These are phyloP conservation scores for Crataegus laevigata DNA, from an alignment of 306 rosid genomes.

Conservation along the genomic window DNA sequence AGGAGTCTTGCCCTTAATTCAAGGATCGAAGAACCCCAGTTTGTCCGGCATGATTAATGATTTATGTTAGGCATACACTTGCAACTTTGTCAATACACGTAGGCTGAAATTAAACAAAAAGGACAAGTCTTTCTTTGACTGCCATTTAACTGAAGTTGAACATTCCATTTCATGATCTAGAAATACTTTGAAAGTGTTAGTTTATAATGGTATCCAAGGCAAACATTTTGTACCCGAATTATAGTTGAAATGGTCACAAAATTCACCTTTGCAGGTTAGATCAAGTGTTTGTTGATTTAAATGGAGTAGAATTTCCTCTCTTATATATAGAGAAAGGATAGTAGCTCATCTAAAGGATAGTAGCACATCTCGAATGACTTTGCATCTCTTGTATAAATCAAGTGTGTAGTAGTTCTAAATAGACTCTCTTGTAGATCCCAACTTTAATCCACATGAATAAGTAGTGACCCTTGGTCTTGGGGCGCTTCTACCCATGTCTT, in stretches of 20 bases:
- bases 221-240: not conserved
- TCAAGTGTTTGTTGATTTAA: too few species aligned
- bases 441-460: not conserved
- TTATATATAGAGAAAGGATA: too few species aligned
- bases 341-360: too few species aligned
- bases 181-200: not conserved
- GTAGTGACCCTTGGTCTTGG: not conserved
- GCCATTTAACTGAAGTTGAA: not conserved
- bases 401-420: too few species aligned
- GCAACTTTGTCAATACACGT: not conserved
- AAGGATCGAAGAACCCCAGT: slow-evolving; percentile 1
- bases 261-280: too few species aligned
- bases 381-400: too few species aligned
- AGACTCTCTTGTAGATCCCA: too few species aligned
- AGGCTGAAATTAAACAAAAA: not conserved
- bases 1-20: slow-evolving; percentile 4
- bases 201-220: not conserved
- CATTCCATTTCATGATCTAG: not conserved
- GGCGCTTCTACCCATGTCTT: not conserved
- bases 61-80: not conserved
- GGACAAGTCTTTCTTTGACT: not conserved
- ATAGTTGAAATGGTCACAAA: not conserved
- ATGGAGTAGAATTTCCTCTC: too few species aligned
- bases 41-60: slow-evolving; percentile 3
- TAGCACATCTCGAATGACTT: too few species aligned